Percentiles rank a stretch among this genome's conserved stretches.
Conservation (phyloP, 139 green algal genomes). For the Volvox reticuliferus region DNA sequence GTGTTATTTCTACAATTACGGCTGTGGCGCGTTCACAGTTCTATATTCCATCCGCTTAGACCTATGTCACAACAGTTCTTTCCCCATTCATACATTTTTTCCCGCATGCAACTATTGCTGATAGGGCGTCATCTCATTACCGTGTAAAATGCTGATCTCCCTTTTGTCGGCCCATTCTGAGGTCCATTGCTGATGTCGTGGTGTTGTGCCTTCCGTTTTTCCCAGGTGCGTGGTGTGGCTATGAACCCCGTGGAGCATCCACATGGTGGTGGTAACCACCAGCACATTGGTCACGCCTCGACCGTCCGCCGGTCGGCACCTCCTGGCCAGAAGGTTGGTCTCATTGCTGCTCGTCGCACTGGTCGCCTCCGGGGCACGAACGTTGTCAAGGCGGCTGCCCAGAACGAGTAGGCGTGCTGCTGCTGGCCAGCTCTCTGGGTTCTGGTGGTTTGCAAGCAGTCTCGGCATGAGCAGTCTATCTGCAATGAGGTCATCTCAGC, state of each 20-base stretch:
- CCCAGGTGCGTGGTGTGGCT: constrained; percentile 97
- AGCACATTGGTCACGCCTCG: constrained; percentile 99
- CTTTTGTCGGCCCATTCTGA: not conserved
- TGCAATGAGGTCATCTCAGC: not conserved
- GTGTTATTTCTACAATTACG: no score
- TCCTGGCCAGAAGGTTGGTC: constrained; percentile 84
- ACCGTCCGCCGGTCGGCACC: constrained; percentile 93
- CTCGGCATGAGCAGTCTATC: not conserved
- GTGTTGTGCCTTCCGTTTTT: not conserved
- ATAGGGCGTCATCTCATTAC: no score
- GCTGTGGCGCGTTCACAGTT: no score
- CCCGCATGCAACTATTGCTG: no score
- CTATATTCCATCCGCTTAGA: no score
- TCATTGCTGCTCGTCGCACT: constrained; percentile 81
- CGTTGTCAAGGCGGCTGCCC: constrained; percentile 59
- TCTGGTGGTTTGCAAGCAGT: not conserved
- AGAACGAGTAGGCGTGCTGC: constrained; percentile 43
- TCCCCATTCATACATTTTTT: no score
- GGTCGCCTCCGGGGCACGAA: constrained; percentile 77
- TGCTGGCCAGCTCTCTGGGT: not conserved
- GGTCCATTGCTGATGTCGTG: not conserved
- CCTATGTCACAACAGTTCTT: no score
- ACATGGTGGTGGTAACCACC: constrained; percentile 99
- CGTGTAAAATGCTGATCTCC: no score
- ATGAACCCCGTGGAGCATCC: constrained; percentile 99